Conservation (phyloP, 345 rosid genomes). For the Eucalyptus erythrocorys region DNA sequence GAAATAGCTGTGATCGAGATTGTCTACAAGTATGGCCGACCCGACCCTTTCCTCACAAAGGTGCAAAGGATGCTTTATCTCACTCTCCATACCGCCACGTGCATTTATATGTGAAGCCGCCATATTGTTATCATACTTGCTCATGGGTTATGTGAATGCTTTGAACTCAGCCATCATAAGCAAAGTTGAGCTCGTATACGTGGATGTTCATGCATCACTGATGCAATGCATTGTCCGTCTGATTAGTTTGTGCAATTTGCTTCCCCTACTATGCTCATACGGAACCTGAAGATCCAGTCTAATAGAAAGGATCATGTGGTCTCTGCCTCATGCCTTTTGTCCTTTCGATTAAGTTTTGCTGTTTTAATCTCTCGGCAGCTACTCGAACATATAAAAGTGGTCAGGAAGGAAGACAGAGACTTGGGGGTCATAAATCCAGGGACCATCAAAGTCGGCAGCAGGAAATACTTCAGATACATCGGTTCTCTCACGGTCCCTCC, state of each 20-base stretch:
- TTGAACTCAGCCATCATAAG: neutral
- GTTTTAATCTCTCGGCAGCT: constrained; percentile 10
- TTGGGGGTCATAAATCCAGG: constrained; percentile 42
- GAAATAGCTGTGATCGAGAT: constrained; percentile 37
- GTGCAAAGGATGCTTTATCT: constrained; percentile 2
- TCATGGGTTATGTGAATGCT: neutral
- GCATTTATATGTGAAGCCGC: neutral
- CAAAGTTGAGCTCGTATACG: neutral
- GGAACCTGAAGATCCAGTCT: neutral
- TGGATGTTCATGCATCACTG: too few species aligned
- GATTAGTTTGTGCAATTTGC: neutral
- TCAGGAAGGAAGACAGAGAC: neutral
- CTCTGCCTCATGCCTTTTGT: neutral
- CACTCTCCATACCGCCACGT: neutral
- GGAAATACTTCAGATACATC: constrained; percentile 46
- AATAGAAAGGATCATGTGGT: neutral
- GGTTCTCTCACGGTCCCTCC: constrained; percentile 72
- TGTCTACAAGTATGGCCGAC: constrained; percentile 39
- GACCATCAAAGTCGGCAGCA: constrained; percentile 27
- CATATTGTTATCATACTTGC: neutral
- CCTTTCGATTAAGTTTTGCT: neutral
- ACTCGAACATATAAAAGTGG: constrained; percentile 10
- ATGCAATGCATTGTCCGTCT: neutral
- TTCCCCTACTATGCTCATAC: neutral
- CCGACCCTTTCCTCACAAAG: constrained; percentile 43